Evolutionary conservation across 2,329 filamentous ascomycete species (phyloP), one percentile per base, ranked within the genome.

Genomic region (Phyllosticta citrichinensis): DNA sequence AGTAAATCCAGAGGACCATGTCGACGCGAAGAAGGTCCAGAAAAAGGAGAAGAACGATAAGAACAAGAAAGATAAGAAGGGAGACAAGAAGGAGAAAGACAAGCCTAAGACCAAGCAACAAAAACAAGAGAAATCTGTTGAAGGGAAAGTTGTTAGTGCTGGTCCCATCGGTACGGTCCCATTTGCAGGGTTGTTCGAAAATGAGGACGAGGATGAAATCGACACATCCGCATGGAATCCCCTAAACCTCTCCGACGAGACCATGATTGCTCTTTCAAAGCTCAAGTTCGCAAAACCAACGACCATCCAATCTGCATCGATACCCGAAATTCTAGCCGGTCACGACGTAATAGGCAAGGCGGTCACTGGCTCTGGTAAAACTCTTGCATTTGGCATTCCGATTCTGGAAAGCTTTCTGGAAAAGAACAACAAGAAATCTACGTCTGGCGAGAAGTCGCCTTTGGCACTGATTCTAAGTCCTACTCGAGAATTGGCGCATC

Each of bases 301-400:
- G 0, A 75, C 82, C 0, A 96, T 99, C 62, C 94, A 99, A 72
- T 76, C 80, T 20, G 80, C 84, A 35, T 80, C 89, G 0, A 96
- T 99, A 66, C 92, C 94, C 0, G 83, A 89, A 58, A 89, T 97
- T 54, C 72, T 93, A 20, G 83, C 84, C 5, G 93, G 93, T 0
- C 88, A 89, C 70, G 93, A 99, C 73, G 87, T 97, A 17, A 88
- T 99, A 65, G 94, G 94, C 52, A 99, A 99, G 76, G 94, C 94
- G 1, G 88, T 93, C 11, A 99, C 94, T 0, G 94, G 94, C 65
- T 97, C 94, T 14, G 94, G 94, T 67, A 99, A 99, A 76, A 99
- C 94, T 0, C 78, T 99, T 53, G 93, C 94, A 0, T 99, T 96
- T 73, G 91, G 88, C 1, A 91, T 99, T 64, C 94, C 94, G 0